Percentiles rank a stretch among this genome's conserved stretches.
Evolutionary conservation across 2,329 filamentous ascomycete genomes (phyloP).

Genomic region (Penicillium sp.): DNA sequence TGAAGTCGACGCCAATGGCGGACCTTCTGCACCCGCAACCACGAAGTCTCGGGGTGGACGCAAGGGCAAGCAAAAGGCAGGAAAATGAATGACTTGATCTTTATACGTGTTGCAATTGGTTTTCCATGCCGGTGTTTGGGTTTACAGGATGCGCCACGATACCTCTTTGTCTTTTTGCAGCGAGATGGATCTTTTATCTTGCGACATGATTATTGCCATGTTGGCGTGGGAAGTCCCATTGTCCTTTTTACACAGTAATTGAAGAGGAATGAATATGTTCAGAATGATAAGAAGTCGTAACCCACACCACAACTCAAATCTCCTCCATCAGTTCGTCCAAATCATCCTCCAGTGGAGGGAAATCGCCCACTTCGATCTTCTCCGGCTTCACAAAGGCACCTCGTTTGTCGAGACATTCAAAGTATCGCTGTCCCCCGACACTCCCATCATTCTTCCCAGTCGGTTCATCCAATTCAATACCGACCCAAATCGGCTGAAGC

Average conservation of each 20-base stretch:
- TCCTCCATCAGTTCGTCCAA: slow-evolving; percentile 52
- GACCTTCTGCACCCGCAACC: slow-evolving; percentile 6
- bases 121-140: slow-evolving; percentile 8
- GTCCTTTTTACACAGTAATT: slow-evolving; percentile 1
- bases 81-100: slow-evolving; percentile 10
- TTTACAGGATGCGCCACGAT: slow-evolving; percentile 17
- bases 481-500: slow-evolving; percentile 48
- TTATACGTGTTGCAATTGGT: not conserved
- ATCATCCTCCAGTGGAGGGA: slow-evolving; percentile 51
- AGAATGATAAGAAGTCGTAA: too few relatives aligned
- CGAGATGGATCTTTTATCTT: slow-evolving; percentile 9
- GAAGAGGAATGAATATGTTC: too few relatives aligned
- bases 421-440: slow-evolving; percentile 49
- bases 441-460: slow-evolving; percentile 60
- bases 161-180: slow-evolving; percentile 18
- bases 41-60: slow-evolving; percentile 24
- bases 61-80: slow-evolving; percentile 32
- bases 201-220: not conserved
- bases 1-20: slow-evolving; percentile 14
- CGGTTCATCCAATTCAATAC: slow-evolving; percentile 58
- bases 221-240: slow-evolving; percentile 1
- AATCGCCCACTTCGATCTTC: slow-evolving; percentile 57
- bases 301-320: slow-evolving; percentile 33
- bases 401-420: slow-evolving; percentile 48
- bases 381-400: slow-evolving; percentile 60